Base-by-base conservation (phyloP, 257 asterid species). In the Anisodus tanguticus region DNA sequence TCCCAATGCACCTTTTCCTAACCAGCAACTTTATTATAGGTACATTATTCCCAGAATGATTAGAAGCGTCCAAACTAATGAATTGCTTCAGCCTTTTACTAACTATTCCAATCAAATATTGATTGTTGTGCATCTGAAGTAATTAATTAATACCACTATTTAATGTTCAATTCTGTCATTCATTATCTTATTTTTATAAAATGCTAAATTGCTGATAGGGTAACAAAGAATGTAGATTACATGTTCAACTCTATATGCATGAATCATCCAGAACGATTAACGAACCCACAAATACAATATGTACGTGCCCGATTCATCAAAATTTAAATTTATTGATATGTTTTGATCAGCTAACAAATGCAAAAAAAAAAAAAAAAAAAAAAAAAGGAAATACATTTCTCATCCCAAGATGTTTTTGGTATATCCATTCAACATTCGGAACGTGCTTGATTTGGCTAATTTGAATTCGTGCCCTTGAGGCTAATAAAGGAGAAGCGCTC, bases 1-100 rank as follows among this genome's bases (percentile, higher is more conserved):
- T 74, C 80, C 1, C 80, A 49, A 49, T 49, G 55, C 72, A 80
- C 74, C 39, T 58, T 79, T 79, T 79, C 49, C 31, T 59, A 76
- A 76, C 62, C 10, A 63, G 10, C 41, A 2, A 35, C 47, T 66
- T 67, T 35, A 67, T 67, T 6, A 68, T 68, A 37, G 12, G 77
- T 47, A 68, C 26, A 68, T 80, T 80, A 80, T 80, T 80, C 83
- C 43, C 59, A 80, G 45, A 41, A 60, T 80, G 83, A 80, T 80
- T 80, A 80, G 83, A 80, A 80, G 22, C 11, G 57, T 60, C 83
- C 83, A 80, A 80, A 41, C 72, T 80, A 71, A 71, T 41, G 22
- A 41, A 8, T 37, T 70, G 9, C 5, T 70, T 70, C 53, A 41
- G 55, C 26, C 26, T 58, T 59, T 49, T 45, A 43, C 54, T 19